Conservation (phyloP, 2,329 filamentous ascomycete species). For the Dothistroma pini region DNA sequence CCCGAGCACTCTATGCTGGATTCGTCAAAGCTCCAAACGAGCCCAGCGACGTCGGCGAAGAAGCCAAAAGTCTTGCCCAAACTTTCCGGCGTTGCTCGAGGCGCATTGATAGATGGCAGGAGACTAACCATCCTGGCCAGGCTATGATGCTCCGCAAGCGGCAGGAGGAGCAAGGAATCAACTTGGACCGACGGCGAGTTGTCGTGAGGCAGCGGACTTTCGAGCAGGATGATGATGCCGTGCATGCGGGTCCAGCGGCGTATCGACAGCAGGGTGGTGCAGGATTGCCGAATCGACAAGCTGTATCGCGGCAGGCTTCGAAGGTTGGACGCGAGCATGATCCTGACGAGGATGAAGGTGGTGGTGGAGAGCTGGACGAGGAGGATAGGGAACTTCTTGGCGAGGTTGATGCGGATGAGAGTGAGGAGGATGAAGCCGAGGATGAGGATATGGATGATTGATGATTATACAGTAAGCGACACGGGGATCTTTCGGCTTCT, state of each 20-base stretch:
- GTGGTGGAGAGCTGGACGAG: constrained; percentile 35
- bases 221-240: constrained; percentile 20
- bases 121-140: constrained; percentile 31
- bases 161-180: constrained; percentile 16
- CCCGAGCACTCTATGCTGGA: constrained; percentile 42
- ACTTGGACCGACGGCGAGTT: constrained; percentile 1
- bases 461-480: neutral
- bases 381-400: constrained; percentile 38
- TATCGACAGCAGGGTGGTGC: constrained; percentile 5
- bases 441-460: constrained; percentile 29
- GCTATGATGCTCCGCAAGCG: constrained; percentile 26
- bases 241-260: constrained; percentile 13
- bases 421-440: constrained; percentile 37
- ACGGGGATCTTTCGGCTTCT: neutral
- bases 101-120: constrained; percentile 67
- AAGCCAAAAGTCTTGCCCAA: constrained; percentile 63
- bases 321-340: constrained; percentile 25
- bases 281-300: neutral
- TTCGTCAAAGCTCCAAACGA: constrained; percentile 60
- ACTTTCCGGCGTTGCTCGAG: constrained; percentile 61
- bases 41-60: constrained; percentile 72
- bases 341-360: constrained; percentile 24
- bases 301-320: neutral
- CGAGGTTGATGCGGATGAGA: constrained; percentile 37
- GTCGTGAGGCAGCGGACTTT: constrained; percentile 16